Conservation (phyloP, 2,329 filamentous ascomycete species). For the Aspergillus fumigatus region DNA sequence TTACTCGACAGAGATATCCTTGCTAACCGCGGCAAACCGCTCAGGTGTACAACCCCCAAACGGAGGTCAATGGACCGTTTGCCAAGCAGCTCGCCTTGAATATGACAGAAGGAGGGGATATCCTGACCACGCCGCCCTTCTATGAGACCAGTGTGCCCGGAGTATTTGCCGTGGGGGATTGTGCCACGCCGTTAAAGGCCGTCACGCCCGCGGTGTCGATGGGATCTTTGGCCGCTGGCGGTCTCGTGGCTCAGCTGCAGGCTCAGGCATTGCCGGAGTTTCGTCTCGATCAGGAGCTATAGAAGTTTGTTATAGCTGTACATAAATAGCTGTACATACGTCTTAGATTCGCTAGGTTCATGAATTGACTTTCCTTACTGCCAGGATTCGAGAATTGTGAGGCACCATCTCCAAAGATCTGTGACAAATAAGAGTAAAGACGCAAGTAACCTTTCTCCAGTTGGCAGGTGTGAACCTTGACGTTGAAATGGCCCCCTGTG, state of each 20-base stretch:
- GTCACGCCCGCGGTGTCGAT: not conserved
- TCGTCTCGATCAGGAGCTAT: not conserved
- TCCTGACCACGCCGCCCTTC: conserved; percentile 43
- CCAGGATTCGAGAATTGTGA: not conserved
- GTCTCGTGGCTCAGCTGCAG: conserved; percentile 2
- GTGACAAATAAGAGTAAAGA: too few species aligned
- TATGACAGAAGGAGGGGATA: conserved; percentile 3
- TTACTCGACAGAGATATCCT: not conserved
- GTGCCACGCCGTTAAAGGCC: conserved; percentile 20
- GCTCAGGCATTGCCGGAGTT: not conserved
- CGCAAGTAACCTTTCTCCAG: too few species aligned
- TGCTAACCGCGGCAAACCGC: not conserved
- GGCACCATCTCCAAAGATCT: not conserved
- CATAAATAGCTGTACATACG: not conserved
- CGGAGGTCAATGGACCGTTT: not conserved
- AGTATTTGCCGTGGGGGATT: conserved; percentile 54
- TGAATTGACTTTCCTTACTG: too few species aligned
- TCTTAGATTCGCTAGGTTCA: not conserved
- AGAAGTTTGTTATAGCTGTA: not conserved
- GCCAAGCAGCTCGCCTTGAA: not conserved
- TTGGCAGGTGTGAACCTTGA: too few species aligned
- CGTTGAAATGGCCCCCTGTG: too few species aligned
- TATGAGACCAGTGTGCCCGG: conserved; percentile 48
- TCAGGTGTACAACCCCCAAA: not conserved
- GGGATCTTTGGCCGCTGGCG: conserved; percentile 3